These are phyloP conservation scores for Rhodotorula mucilaginosa DNA, from an alignment of 1,284 basidiomycete species.

Conservation along the genomic window DNA sequence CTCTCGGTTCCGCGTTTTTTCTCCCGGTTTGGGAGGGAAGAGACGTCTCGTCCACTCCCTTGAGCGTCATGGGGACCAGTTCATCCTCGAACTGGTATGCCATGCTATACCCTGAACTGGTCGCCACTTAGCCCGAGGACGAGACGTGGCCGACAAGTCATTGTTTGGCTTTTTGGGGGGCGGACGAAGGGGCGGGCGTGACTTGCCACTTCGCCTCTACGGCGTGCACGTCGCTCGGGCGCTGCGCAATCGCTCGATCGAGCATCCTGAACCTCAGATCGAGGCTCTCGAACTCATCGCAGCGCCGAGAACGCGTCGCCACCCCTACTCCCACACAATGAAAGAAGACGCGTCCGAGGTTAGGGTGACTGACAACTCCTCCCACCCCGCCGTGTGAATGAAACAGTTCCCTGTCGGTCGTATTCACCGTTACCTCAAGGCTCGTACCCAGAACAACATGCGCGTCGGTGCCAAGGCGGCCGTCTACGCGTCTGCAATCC, in stretches of 20 bases:
- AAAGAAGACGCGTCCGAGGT: not conserved
- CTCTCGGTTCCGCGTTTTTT: not conserved
- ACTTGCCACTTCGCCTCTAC: not conserved
- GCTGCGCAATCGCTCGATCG: not conserved
- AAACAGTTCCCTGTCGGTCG: constrained; percentile 82
- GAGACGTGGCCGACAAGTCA: not conserved
- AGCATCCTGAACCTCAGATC: no score
- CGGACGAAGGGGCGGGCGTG: not conserved
- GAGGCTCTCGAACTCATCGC: no score
- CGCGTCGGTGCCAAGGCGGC: constrained; percentile 89
- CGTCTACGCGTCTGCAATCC: constrained; percentile 84
- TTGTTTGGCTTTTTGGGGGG: constrained; percentile 9
- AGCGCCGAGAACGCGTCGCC: not conserved
- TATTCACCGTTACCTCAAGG: constrained; percentile 92
- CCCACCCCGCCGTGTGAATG: not conserved
- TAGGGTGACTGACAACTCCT: not conserved
- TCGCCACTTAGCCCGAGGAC: not conserved
- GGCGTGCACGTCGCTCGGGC: not conserved
- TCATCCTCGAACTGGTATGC: no score
- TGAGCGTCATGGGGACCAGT: not conserved
- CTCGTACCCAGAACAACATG: constrained; percentile 87
- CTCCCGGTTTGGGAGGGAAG: not conserved
- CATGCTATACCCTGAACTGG: not conserved
- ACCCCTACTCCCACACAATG: not conserved
- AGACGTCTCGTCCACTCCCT: not conserved